Conservation (phyloP, 805 yeast species). For the Candida boleticola region DNA sequence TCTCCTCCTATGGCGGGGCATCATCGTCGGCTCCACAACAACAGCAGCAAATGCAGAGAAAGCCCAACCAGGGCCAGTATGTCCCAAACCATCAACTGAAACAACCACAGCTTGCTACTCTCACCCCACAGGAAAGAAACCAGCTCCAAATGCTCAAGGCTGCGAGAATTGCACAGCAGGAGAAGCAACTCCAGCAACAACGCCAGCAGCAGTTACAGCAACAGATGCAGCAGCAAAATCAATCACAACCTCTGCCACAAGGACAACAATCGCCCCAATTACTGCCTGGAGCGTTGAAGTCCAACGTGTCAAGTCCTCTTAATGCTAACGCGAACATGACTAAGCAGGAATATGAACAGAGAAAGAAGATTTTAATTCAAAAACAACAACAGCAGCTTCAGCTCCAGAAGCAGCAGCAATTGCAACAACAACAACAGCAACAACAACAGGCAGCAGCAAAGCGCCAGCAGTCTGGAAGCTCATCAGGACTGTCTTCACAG, state of each 20-base stretch:
- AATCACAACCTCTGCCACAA: neutral
- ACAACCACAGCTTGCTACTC: constrained; percentile 31
- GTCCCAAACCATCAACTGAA: constrained; percentile 10
- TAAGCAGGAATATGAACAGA: constrained; percentile 35
- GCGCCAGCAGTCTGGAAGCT: neutral
- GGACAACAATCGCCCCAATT: neutral
- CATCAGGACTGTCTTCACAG: neutral
- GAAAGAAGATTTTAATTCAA: constrained; percentile 34
- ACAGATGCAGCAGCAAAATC: constrained; percentile 8
- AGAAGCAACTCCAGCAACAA: constrained; percentile 22
- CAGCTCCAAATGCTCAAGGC: constrained; percentile 42
- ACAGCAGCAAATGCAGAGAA: constrained; percentile 4
- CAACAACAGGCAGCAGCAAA: neutral
- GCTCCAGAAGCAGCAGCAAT: constrained; percentile 3
- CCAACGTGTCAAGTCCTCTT: constrained; percentile 8
- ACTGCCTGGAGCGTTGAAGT: neutral
- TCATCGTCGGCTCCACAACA: constrained; percentile 2
- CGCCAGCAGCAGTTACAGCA: constrained; percentile 20
- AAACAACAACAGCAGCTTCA: constrained; percentile 28
- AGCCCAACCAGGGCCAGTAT: constrained; percentile 5
- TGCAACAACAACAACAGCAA: constrained; percentile 4
- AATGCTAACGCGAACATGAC: constrained; percentile 22
- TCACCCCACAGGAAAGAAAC: constrained; percentile 43
- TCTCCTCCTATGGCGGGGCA: constrained; percentile 7
- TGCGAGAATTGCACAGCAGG: constrained; percentile 29